Conservation (phyloP, 2,329 filamentous ascomycete species). For the Beauveria sp. region DNA sequence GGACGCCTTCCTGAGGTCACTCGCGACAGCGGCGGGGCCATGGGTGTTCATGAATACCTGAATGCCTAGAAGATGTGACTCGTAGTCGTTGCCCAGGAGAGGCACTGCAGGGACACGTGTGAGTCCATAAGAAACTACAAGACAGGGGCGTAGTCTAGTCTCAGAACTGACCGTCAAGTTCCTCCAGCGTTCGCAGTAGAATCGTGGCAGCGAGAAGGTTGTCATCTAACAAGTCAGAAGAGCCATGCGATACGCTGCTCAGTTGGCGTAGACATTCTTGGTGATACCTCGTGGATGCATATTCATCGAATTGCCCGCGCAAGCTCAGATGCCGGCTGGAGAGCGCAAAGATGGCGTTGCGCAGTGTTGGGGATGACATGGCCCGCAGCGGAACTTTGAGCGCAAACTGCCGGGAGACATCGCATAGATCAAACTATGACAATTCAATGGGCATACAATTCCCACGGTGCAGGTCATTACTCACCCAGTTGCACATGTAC, state of each 20-base stretch:
- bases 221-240: background rate
- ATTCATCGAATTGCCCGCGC: conserved; percentile 35
- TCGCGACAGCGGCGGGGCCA: conserved; percentile 19
- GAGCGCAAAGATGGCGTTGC: conserved; percentile 50
- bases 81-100: background rate
- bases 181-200: background rate
- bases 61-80: background rate
- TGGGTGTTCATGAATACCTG: background rate
- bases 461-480: background rate
- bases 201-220: background rate
- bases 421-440: background rate
- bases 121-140: background rate
- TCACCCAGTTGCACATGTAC: background rate
- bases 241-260: background rate
- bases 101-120: background rate
- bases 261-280: conserved; percentile 18
- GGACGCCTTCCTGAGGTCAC: conserved; percentile 40
- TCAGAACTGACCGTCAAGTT: background rate
- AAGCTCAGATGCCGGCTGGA: conserved; percentile 45
- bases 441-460: too few relatives aligned
- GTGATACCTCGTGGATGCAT: conserved; percentile 45
- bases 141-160: background rate
- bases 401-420: background rate
- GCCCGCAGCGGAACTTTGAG: conserved; percentile 26
- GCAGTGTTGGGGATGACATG: conserved; percentile 40